Percentiles rank a stretch among this genome's conserved stretches.
These are phyloP conservation scores for Schwanniomyces polymorphus DNA, from an alignment of 805 yeast species.

Conservation along the genomic window DNA sequence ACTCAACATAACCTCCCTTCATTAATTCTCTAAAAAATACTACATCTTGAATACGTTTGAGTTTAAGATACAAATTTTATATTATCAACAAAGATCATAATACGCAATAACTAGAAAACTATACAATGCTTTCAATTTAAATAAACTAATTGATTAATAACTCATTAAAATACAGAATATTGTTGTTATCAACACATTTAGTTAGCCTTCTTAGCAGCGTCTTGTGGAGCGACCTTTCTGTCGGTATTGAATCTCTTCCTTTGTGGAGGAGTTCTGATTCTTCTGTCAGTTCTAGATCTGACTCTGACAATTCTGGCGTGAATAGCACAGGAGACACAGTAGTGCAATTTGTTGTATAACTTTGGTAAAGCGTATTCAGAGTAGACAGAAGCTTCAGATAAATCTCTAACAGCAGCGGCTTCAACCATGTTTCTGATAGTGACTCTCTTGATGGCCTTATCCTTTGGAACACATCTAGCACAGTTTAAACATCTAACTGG, in stretches of 20 bases:
- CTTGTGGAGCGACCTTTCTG: conserved; percentile 94
- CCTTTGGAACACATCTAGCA: conserved; percentile 99
- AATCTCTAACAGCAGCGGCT: conserved; percentile 99
- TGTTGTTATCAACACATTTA: conserved; percentile 7
- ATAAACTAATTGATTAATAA: conserved; percentile 3
- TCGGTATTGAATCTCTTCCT: conserved; percentile 98
- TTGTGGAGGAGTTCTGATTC: conserved; percentile 97
- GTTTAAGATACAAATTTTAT: neutral
- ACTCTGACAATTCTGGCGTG: conserved; percentile 99
- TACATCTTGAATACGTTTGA: neutral
- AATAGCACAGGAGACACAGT: conserved; percentile 99
- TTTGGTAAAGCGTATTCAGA: conserved; percentile 99
- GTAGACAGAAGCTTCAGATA: conserved; percentile 99
- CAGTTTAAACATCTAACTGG: conserved; percentile 99
- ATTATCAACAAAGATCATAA: conserved; percentile 3
- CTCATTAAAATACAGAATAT: conserved; percentile 2
- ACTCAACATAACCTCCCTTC: no score
- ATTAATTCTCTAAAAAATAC: no score
- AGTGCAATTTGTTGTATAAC: conserved; percentile 99
- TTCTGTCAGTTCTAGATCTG: conserved; percentile 98
- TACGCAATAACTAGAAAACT: conserved; percentile 1
- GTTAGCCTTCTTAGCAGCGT: conserved; percentile 92
- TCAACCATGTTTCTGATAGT: conserved; percentile 99
- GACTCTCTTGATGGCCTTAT: conserved; percentile 99
- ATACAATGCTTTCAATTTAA: conserved; percentile 1